Evolutionary conservation across 2,329 filamentous ascomycete species (phyloP).

Genomic region (Penicillium capsulatum): DNA sequence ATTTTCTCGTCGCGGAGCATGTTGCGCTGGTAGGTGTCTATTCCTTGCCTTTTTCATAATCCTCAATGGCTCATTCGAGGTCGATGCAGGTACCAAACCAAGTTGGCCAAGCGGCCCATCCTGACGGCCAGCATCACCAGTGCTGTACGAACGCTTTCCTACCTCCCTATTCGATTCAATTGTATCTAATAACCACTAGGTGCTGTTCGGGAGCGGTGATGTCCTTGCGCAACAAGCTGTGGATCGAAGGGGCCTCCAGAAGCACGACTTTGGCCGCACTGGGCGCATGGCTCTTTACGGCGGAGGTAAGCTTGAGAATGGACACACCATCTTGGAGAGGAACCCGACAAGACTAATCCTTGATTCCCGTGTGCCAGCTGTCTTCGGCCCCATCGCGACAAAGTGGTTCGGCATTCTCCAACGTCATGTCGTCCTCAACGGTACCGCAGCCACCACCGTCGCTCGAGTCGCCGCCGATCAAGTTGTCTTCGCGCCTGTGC

Average conservation of each 20-base stretch:
- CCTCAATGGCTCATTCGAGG: not conserved
- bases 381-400: constrained; percentile 85
- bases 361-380: constrained; percentile 38
- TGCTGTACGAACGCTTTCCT: constrained; percentile 48
- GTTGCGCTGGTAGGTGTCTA: constrained; percentile 35
- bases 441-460: constrained; percentile 64
- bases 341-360: not conserved
- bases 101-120: constrained; percentile 73
- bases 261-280: constrained; percentile 61
- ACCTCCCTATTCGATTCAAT: not conserved
- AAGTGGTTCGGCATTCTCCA: constrained; percentile 82
- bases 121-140: constrained; percentile 90
- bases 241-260: constrained; percentile 70
- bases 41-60: not conserved
- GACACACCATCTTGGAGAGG: not conserved
- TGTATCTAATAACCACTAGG: constrained; percentile 35
- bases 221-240: constrained; percentile 85
- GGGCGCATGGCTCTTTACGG: constrained; percentile 49
- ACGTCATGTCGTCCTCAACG: constrained; percentile 61
- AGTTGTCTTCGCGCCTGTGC: constrained; percentile 74
- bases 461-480: constrained; percentile 80
- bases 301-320: constrained; percentile 38
- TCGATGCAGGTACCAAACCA: constrained; percentile 71
- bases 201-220: constrained; percentile 92
- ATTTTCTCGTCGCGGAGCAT: constrained; percentile 19